Base-by-base conservation (phyloP, 768 basidiomycete species). In the Favolaschia claudopus region DNA sequence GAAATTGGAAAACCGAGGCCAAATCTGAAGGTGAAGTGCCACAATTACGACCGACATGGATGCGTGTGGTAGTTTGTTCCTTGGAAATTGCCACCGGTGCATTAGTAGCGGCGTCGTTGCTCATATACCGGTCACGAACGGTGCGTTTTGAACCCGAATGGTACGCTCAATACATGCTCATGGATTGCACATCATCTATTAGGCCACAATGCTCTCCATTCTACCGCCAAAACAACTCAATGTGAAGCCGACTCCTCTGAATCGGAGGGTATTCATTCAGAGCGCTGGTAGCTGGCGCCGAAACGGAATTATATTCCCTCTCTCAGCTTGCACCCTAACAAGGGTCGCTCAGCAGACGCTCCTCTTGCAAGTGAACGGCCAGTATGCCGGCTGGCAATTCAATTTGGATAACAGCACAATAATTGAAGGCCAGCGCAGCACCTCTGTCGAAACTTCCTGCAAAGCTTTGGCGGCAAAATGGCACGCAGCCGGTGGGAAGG, bases 211-310 rank as follows among this genome's bases (percentile, higher is more conserved):
- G 17, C 44, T 64, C 10, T 52, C 54, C 31, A 42, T 64, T 13
- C 33, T 64, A 15, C 63, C 55, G 3, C 63, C 63, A 9, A 51
- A 60, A 56, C 43, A 29, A n/a, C 36, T 40, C 2, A 46, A 38
- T 6, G 54, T 25, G n/a, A 12, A 22, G 7, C 24, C 60, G 13
- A 55, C 48, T 9, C 39, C 33, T 5, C 19, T 32, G 4, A 64
- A 59, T 38, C 48, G 58, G 7, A 58, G 58, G 6, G 54, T 64
- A 47, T 64, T 64, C 32, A n/a, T 64, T 22, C 63, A 64, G 34
- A 55, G 4, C 29, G 58, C 58, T 3, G 45, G 45, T 20, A 64
- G 22, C n/a, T 64, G 63, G 63, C 38, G 53, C 44, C 5, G 44
- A n/a, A 57, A 60, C 29, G 63, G 63, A 5, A 64, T 49, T 13